Evolutionary conservation across 2,329 filamentous ascomycete genomes (phyloP).

Genomic region (Calycina herbarum): DNA sequence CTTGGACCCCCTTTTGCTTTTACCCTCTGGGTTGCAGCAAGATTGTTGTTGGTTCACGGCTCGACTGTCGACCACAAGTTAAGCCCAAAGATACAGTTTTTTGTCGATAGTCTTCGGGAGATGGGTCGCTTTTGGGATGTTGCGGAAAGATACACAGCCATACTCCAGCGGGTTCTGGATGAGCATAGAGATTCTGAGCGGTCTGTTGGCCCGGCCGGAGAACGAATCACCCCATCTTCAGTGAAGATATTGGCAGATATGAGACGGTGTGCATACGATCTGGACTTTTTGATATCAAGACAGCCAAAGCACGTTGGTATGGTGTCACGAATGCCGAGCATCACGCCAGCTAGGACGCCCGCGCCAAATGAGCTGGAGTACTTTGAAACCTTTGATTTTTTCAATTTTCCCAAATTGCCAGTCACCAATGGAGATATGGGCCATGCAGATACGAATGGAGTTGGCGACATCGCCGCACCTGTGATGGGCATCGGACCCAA

Average conservation of each 20-base stretch:
- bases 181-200: slow-evolving; percentile 80
- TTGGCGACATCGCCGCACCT: slow-evolving; percentile 35
- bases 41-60: slow-evolving; percentile 83
- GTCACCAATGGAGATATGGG: slow-evolving; percentile 39
- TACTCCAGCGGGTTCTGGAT: slow-evolving; percentile 80
- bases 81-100: slow-evolving; percentile 75
- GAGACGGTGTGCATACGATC: slow-evolving; percentile 84
- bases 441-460: slow-evolving; percentile 30
- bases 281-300: slow-evolving; percentile 84
- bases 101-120: slow-evolving; percentile 77
- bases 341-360: slow-evolving; percentile 66
- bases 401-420: slow-evolving; percentile 79
- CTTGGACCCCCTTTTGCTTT: slow-evolving; percentile 91
- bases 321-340: slow-evolving; percentile 49
- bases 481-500: slow-evolving; percentile 41
- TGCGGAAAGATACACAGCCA: slow-evolving; percentile 74
- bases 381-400: slow-evolving; percentile 90
- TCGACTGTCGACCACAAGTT: slow-evolving; percentile 85
- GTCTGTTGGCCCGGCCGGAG: slow-evolving; percentile 57
- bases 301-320: slow-evolving; percentile 48
- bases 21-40: slow-evolving; percentile 86
- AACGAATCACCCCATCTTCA: slow-evolving; percentile 75
- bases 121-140: slow-evolving; percentile 87
- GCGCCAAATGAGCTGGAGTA: slow-evolving; percentile 85
- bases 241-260: slow-evolving; percentile 89